Evolutionary conservation across 805 yeast genomes (phyloP), one percentile per base, ranked within the genome.

Genomic region (Starmerella davenportii): DNA sequence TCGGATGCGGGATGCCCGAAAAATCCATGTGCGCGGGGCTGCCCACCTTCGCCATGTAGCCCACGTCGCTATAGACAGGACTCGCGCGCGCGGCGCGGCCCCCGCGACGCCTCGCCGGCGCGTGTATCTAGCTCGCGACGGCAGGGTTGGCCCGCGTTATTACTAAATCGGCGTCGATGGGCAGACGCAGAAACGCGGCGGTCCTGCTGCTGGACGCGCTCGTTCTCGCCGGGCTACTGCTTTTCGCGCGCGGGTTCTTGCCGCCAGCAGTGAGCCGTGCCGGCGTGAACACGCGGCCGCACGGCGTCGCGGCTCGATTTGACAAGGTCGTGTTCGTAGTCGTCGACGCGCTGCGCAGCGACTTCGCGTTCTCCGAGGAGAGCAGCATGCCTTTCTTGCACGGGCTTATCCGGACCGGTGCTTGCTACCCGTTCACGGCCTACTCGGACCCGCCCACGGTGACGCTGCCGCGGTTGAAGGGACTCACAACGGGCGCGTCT

Each of bases 371-470:
- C 51, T 68, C 79, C 1, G 61, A 69, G 13, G 50, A 59, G 2
- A 81, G 95, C 0, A 52, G 69, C 7, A 80, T 90, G 79, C 31
- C 51, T 0, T 72, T 69, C 50, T 68, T 79, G 0, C 96, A 87
- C 46, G 45, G 58, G 2, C 41, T 85, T 41, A 60, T 87, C 7
- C 66, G 69, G 38, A 47, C 63, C 0, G 92, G 93, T 9, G 50
- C 65, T 27, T 96, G 90, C 0, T 51, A 85, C 36, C 95, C 95
- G 0, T 85, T 73, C 56, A 90, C 98, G 0, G 94, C 94, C 0
- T 79, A 66, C 54, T 76, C 95, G 1, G 79, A 79, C 46, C 96
- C 98, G 1, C 98, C 98, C 2, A 90, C 98, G 0, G 98, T 90
- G 8, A 90, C 98, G 0, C 62, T 90, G 29, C 98, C 98, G 0